Base-by-base conservation (phyloP, 768 basidiomycete genomes). In the Tylopilus vinaceipallidus region DNA sequence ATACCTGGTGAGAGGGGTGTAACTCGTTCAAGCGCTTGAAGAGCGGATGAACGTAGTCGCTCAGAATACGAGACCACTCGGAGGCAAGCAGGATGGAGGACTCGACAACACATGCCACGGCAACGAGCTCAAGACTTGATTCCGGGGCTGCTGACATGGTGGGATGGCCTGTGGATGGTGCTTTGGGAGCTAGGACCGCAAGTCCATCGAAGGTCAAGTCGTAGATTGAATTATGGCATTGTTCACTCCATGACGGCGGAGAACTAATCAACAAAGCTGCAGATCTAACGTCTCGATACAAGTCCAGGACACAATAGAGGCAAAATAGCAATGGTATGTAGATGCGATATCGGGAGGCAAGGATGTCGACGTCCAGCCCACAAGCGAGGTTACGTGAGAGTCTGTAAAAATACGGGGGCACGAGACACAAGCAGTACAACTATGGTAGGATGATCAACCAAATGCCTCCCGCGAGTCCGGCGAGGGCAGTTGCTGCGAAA, bases 21-120 rank as follows among this genome's bases (percentile, higher is more conserved):
- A 71, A 35, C 36, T 84, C 81, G 33, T 48, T 57, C 30, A 85
- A 58, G 29, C 84, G 79, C 47, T 73, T 77, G 43, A 86, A 58
- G 47, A 86, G 69, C 1, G 74, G 77, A 4, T 59, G 59, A 17
- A 84, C 56, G 62, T 85, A 86, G 6, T 76, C 73, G 9, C 50
- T 32, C 36, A 81, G 55, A 24, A 83, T 52, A 8, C 60, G 61
- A 0, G 59, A 51, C 84, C 84, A 87, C 60, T 83, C 78, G 3
- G 69, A 55, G 8, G 74, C 75, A 4, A 88, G 69, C 4, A 73
- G 56, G 2, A 80, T 64, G 6, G 86, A 86, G 2, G 82, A 76
- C 43, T 88, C 86, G 50, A 82, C 71, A 46, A 88, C 77, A 48
- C 80, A 75, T 0, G 77, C 80, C 26, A 87, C 65, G 16, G 82